Conservation (phyloP, 257 asterid species). For the Scutellaria baicalensis region DNA sequence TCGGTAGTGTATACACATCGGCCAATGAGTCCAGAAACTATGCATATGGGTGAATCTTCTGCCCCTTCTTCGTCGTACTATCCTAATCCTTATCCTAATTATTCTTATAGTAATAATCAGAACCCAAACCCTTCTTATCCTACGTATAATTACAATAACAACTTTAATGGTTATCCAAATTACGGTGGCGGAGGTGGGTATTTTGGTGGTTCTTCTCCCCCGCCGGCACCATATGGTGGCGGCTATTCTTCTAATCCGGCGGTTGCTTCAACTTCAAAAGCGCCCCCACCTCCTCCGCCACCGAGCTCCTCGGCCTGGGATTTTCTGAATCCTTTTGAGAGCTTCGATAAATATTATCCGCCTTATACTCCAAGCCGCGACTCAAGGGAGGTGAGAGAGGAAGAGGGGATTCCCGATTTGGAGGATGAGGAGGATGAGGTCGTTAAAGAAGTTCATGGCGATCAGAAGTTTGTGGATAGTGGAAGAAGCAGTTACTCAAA, state of each 20-base stretch:
- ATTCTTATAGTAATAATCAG: slow-evolving; percentile 13
- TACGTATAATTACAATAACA: slow-evolving; percentile 11
- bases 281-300: slow-evolving; percentile 78
- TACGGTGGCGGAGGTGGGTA: slow-evolving; percentile 40
- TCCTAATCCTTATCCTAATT: slow-evolving; percentile 29
- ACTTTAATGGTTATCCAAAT: slow-evolving; percentile 19
- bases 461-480: slow-evolving; percentile 59
- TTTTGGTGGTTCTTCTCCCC: slow-evolving; percentile 40
- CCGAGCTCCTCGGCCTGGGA: slow-evolving; percentile 84
- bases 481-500: slow-evolving; percentile 48
- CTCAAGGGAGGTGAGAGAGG: slow-evolving; percentile 83
- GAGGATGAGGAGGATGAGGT: slow-evolving; percentile 85
- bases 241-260: slow-evolving; percentile 26
- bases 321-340: slow-evolving; percentile 82
- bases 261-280: slow-evolving; percentile 49
- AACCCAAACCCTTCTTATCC: slow-evolving; percentile 23
- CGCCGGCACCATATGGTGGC: slow-evolving; percentile 25
- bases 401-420: slow-evolving; percentile 95
- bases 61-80: slow-evolving; percentile 36
- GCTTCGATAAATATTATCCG: slow-evolving; percentile 55
- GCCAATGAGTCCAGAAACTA: slow-evolving; percentile 63
- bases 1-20: slow-evolving; percentile 65
- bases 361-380: slow-evolving; percentile 67
- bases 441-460: slow-evolving; percentile 79
- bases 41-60: slow-evolving; percentile 66